Base-by-base conservation (phyloP, 2,329 filamentous ascomycete species). In the Aureobasidium sp. region DNA sequence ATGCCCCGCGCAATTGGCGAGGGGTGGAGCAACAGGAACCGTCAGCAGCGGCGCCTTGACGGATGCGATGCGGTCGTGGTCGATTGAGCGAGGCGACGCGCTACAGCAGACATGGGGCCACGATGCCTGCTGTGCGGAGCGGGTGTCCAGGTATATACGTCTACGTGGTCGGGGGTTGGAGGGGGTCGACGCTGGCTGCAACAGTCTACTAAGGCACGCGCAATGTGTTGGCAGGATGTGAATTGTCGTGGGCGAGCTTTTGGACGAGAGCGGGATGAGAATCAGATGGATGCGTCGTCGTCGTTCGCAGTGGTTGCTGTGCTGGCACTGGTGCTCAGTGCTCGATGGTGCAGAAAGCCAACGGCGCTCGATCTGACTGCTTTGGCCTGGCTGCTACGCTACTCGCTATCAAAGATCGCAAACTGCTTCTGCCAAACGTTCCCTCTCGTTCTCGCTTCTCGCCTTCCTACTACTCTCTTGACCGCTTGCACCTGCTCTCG, bases 51-150 rank as follows among this genome's bases (percentile, higher is more conserved):
- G 42, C 25, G 54, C 37, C 42, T 39, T 5, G 42, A 47, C 21
- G 29, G 42, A 29, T 32, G 16, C n/a, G 53, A 47, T 30, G 39
- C 16, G 41, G 25, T 48, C 8, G 32, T 48, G 32, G 42, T 59
- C 32, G 44, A 11, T 45, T 59, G 53, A 36, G 45, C 45, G 36
- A 59, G 57, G 42, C 57, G 57, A 50, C 57, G 57, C 57, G 57
- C 57, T 59, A 59, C 57, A 59, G 57, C 57, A 59, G 57, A 59
- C 57, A 59, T 59, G 45, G 57, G 57, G 57, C 57, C 57, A 29
- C 57, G 45, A 59, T 59, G 57, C 57, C 57, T 59, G 57, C 57
- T 50, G 54, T 59, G 45, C 45, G 44, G 57, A 41, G 45, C 45
- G 34, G 54, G 57, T 49, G 37, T 58, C 54, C 54, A 47, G 42